Evolutionary conservation across 2,329 filamentous ascomycete species (phyloP).

Genomic region (Akanthomyces uredinophilus): DNA sequence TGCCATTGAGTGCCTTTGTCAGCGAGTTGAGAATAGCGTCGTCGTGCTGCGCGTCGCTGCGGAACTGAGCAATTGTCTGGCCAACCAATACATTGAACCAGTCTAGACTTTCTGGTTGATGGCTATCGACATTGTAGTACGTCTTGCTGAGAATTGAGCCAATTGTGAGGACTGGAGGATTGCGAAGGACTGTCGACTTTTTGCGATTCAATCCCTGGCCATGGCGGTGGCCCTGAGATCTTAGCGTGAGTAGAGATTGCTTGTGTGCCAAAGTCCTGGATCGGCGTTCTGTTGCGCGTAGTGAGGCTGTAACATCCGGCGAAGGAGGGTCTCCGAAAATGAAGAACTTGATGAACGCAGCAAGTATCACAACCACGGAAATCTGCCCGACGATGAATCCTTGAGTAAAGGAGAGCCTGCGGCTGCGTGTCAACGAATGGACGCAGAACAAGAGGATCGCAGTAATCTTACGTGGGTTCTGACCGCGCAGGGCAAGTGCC

Average conservation of each 20-base stretch:
- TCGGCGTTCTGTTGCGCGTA: constrained; percentile 68
- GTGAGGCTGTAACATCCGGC: constrained; percentile 70
- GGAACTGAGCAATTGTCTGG: constrained; percentile 92
- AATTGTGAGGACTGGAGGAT: constrained; percentile 75
- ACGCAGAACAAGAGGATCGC: neutral
- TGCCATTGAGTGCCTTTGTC: constrained; percentile 81
- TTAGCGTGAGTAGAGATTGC: constrained; percentile 63
- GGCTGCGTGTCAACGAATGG: neutral
- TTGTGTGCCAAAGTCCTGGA: constrained; percentile 71
- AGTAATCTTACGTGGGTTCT: constrained; percentile 41
- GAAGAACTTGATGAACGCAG: constrained; percentile 98
- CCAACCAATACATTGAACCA: constrained; percentile 99
- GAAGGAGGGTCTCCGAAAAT: constrained; percentile 94
- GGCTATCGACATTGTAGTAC: constrained; percentile 92
- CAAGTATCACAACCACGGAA: constrained; percentile 83
- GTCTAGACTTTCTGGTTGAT: constrained; percentile 93
- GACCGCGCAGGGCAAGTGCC: constrained; percentile 37
- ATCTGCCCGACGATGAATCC: constrained; percentile 91
- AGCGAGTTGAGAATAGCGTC: constrained; percentile 83
- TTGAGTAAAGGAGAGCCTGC: constrained; percentile 83
- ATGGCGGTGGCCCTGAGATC: constrained; percentile 38
- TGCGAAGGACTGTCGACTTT: constrained; percentile 67
- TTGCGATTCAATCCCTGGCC: constrained; percentile 52
- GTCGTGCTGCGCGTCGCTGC: constrained; percentile 86
- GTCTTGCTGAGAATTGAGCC: constrained; percentile 92